Base-by-base conservation (phyloP, 331 rosid species). In the Rosa hybrid region DNA sequence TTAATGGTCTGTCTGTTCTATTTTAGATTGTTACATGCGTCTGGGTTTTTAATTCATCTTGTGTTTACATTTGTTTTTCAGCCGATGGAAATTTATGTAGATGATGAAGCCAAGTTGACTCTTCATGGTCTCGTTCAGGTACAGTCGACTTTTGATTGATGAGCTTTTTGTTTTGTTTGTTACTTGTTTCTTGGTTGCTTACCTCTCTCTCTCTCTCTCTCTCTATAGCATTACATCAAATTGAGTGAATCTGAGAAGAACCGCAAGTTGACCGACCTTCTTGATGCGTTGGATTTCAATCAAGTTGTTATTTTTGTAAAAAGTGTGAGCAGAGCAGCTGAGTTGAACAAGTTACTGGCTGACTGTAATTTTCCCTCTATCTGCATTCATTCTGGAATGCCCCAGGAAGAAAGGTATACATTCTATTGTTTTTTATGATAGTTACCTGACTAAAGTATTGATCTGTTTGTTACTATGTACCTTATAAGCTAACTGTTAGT, bases 51-150 rank as follows among this genome's bases (percentile, higher is more conserved):
- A 90, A 92, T 89, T 77, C 81, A 74, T 86, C 89, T 89, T 84
- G 82, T 82, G 84, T 76, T 88, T 76, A 83, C 79, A 69, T 90
- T 87, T 95, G 88, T 89, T 88, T 91, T 95, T 86, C 98, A 95
- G 99, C 99, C 99, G 11, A 95, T 95, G 99, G 98, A 95, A 89
- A 93, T 93, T 78, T 95, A 95, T 89, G 99, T 95, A 9, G 99
- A 95, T 46, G 99, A 95, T 4, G 98, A 93, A 87, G 98, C 99
- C 77, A 95, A 91, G 87, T 82, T 95, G 91, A 95, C 99, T 30
- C 97, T 95, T 76, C 99, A 95, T 68, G 99, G 99, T 72, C 99
- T 95, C 12, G 99, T 95, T 69, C 98, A 94, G 97, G 98, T 94
- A 70, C 4, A 60, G 23, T 7, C 1, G 14, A 53, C 27, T 3